These are phyloP conservation scores for Hypoxylon fuscum DNA, from an alignment of 495 filamentous ascomycete species.

Conservation along the genomic window DNA sequence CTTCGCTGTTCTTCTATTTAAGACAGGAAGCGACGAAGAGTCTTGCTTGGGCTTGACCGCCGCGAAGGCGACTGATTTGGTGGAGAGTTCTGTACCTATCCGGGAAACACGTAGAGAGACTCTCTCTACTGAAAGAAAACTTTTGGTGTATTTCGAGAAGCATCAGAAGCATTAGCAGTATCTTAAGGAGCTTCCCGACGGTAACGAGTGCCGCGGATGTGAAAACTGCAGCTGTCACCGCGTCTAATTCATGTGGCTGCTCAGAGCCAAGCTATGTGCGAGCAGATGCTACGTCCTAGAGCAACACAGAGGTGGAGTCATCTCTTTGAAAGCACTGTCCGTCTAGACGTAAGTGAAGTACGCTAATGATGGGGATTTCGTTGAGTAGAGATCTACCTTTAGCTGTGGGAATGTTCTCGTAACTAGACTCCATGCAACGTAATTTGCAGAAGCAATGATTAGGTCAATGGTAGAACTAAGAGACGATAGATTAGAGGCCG, in stretches of 20 bases:
- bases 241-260: conserved; percentile 44
- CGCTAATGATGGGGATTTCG: conserved; percentile 1
- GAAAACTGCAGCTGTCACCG: conserved; percentile 52
- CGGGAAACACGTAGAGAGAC: conserved; percentile 37
- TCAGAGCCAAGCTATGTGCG: conserved; percentile 46
- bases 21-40: conserved; percentile 37
- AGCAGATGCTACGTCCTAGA: conserved; percentile 46
- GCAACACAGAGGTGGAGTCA: conserved; percentile 43
- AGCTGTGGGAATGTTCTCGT: conserved; percentile 13
- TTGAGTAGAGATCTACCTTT: conserved; percentile 13
- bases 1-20: conserved; percentile 36
- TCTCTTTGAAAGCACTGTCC: conserved; percentile 27
- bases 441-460: conserved; percentile 1
- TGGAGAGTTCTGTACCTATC: conserved; percentile 51
- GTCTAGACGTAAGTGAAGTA: conserved; percentile 7
- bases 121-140: conserved; percentile 34
- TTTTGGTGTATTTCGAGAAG: conserved; percentile 46
- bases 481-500: conserved; percentile 7
- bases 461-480: conserved; percentile 1
- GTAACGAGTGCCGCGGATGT: conserved; percentile 44
- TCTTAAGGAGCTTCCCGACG: conserved; percentile 34
- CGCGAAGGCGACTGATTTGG: conserved; percentile 40
- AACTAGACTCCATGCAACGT: conserved; percentile 15
- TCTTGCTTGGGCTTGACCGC: conserved; percentile 51
- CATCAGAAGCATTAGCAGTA: conserved; percentile 18